Evolutionary conservation across 768 basidiomycete species (phyloP), one percentile per base, ranked within the genome.

Genomic region (Dendrothele bispora): DNA sequence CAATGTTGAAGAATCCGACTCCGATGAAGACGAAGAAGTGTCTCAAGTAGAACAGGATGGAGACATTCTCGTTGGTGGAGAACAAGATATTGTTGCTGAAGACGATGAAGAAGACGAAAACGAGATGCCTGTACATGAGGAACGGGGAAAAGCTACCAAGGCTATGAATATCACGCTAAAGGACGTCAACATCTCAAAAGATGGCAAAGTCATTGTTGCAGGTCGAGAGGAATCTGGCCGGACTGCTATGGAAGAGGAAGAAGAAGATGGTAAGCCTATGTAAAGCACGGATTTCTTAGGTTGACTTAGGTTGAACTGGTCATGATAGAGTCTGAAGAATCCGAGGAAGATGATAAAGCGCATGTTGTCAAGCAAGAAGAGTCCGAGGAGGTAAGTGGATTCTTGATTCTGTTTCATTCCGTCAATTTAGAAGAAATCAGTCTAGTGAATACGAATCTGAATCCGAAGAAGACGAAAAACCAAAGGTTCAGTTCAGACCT

Each of bases 371-470:
- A 60, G 25, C 30, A 49, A 32, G 17, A 50, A 38, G 66, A 53
- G 54, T 49, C 58, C 50, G 65, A 65, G 20, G 74, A 77, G 52
- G 78, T 78, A 72, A 79, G 80, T 55, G 24, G 74, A 61, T 24
- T 30, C 26, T 28, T 38, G 29, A 22, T 39, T 38, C 39, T 39
- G 48, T 50, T 35, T 32, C 17, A 28, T 27, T 28, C 43, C 8
- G 36, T 46, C 43, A 52, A 59, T 43, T 50, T 54, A 52, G 54
- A 39, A 17, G 46, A 22, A 38, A 49, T 47, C 50, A 91, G 87
- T 90, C 90, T 29, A 92, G 90, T 65, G 92, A 95, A 70, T 83
- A 90, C 56, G 90, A 89, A 59, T 79, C 76, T n/a, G 84, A 83
- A 42, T 88, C 84, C 1, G 80, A 76, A 34, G 90, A 91, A 59